phyloP scores from a whole-genome alignment of 306 rosid species.

The Fagus crenata region DNA sequence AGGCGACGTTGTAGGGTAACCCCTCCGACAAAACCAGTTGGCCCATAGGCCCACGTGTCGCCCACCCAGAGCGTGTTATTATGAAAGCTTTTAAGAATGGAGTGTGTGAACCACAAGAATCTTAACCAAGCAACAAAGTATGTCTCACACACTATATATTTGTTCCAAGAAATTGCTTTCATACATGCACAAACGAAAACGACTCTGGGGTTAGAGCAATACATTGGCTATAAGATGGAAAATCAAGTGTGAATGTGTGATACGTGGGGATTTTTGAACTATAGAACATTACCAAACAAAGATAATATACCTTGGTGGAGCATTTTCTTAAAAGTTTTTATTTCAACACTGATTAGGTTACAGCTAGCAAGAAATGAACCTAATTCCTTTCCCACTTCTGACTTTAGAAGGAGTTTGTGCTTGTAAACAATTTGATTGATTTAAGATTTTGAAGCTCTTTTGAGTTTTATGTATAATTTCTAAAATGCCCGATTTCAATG shows the following conservation, averaged over 20 bases:
- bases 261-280: background rate
- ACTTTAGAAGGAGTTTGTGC: background rate
- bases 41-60: conserved; percentile 59
- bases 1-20: conserved; percentile 45
- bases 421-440: background rate
- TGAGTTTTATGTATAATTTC: too few species aligned
- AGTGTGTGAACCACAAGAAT: conserved; percentile 38
- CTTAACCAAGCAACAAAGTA: background rate
- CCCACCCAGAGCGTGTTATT: conserved; percentile 22
- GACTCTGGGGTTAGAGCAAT: too few species aligned
- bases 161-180: background rate
- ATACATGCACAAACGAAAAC: too few species aligned
- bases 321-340: background rate
- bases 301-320: background rate
- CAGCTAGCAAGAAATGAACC: background rate
- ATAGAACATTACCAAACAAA: too few species aligned
- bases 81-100: conserved; percentile 25
- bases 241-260: too few species aligned
- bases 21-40: conserved; percentile 46
- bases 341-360: too few species aligned
- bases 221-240: too few species aligned
- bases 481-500: too few species aligned
- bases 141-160: background rate
- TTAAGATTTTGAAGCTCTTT: background rate
- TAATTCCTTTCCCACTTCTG: conserved; percentile 1